These are phyloP conservation scores for Colletotrichum theobromicola DNA, from an alignment of 2,329 filamentous ascomycete species.

Conservation along the genomic window DNA sequence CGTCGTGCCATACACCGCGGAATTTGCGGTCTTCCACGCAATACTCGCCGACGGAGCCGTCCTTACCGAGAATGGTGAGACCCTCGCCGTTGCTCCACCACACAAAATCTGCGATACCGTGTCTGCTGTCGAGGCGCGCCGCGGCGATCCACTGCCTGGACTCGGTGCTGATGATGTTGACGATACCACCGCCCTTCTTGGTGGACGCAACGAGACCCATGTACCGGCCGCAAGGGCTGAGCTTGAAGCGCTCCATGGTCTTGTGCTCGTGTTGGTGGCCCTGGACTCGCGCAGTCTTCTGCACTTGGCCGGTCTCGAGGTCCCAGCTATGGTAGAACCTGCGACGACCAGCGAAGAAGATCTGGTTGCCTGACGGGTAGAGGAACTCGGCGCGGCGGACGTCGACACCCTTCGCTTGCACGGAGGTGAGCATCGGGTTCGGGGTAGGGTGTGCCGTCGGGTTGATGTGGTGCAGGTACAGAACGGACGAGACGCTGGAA, in stretches of 20 bases:
- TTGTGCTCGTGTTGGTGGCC: constrained; percentile 83
- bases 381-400: constrained; percentile 85
- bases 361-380: constrained; percentile 72
- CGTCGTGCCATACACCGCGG: constrained; percentile 85
- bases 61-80: constrained; percentile 81
- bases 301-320: constrained; percentile 78
- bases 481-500: constrained; percentile 81
- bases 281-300: constrained; percentile 79
- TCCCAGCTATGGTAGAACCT: constrained; percentile 97
- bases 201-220: constrained; percentile 83
- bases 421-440: constrained; percentile 88
- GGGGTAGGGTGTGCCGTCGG: constrained; percentile 76
- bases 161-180: constrained; percentile 81
- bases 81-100: constrained; percentile 92
- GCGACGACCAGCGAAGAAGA: constrained; percentile 87
- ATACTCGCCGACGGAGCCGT: constrained; percentile 92
- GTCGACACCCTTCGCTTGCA: constrained; percentile 86
- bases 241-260: constrained; percentile 88
- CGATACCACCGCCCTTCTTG: constrained; percentile 83
- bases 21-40: constrained; percentile 72
- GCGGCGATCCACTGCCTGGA: constrained; percentile 90
- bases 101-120: constrained; percentile 86
- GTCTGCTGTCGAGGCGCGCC: constrained; percentile 79
- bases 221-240: constrained; percentile 85
- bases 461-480: constrained; percentile 89